Evolutionary conservation across 73 alveolate species (phyloP), one percentile per base, ranked within the genome.

Genomic region (Paramecium caudatum): DNA sequence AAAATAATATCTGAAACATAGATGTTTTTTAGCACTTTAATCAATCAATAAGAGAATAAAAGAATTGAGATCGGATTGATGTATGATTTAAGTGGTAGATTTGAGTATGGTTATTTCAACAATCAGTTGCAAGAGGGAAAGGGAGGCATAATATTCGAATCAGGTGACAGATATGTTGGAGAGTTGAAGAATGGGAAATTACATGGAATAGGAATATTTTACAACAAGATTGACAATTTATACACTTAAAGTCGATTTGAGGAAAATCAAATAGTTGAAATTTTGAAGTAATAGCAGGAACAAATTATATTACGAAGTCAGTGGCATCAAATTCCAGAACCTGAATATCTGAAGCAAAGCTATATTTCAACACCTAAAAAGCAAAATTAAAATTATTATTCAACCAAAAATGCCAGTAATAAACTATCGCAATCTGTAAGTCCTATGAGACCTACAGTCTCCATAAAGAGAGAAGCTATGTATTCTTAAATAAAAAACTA

Each of bases 191-290:
- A 55, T 55, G 80, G 80, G 13, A 27, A 55, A 55, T 55, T 55
- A 55, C 23, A 55, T 55, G 80, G 80, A 55, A 55, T 55, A 27
- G 80, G 80, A 55, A 55, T 55, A 19, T 55, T 55, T 43, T 55
- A 19, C 30, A 55, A 55, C n/a, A 55, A 55, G 30, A 27, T 43
- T 55, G 80, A 55, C 10, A 55, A 55, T 23, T 21, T 27, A 3
- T 55, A 55, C 16, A 55, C 80, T 5, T 55, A 55, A 12, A 55
- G 80, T 55, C 12, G 80, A 23, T 55, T 55, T 21, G 30, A 55
- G 23, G 30, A 55, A 10, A 55, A 55, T 21, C 46, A 55, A 10
- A 55, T 55, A 19, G 23, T 55, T 55, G 80, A 55, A 23, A 55
- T 55, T 7, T 27, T 55, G 23, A 55, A 55, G 7, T 27, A 55